Evolutionary conservation across 2,329 filamentous ascomycete genomes (phyloP), one percentile per base, ranked within the genome.

Genomic region (Botrytis squamosa): DNA sequence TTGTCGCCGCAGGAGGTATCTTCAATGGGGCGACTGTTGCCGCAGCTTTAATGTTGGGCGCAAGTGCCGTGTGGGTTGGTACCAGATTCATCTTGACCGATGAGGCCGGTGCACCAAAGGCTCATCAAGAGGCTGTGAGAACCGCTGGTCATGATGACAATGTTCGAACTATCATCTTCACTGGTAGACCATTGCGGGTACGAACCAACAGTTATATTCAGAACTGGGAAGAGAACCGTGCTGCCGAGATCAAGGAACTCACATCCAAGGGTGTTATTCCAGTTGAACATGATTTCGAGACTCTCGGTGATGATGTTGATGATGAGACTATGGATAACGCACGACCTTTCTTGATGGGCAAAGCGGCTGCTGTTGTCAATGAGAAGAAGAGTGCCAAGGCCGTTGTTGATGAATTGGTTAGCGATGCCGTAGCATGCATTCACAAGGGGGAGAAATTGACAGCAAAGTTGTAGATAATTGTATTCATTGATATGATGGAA

Each of bases 121-220:
- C 93, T 65, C 95, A 99, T 88, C 96, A 98, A 86, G 95, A 99
- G 82, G 94, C 95, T 75, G 96, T 99, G 79, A 90, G 90, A 81
- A 98, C 95, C 62, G 90, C 96, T 70, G 90, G 93, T 79, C 97
- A 96, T 83, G 94, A 98, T 84, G 96, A 99, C 85, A 99, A 97
- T 81, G 86, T 98, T 82, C 93, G 94, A 82, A 99, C 96, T 68
- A 93, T 98, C 83, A 99, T 99, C 86, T 99, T 98, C 89, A 99
- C 96, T 73, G 96, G 96, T 73, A 93, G 96, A 74, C 96, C 96
- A 52, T 88, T 99, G 82, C 93, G 96, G 78, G 96, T 99, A 74
- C 92, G 95, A 82, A 96, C 89, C 82, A 99, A 98, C 86, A 84
- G 92, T 10, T 99, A 99, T 85, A 98, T 99, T 81, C 83, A 90